Percentiles rank a stretch among this genome's conserved stretches.
Evolutionary conservation across 106 monocot species (phyloP).

Genomic region (Dendrobium huoshanense): DNA sequence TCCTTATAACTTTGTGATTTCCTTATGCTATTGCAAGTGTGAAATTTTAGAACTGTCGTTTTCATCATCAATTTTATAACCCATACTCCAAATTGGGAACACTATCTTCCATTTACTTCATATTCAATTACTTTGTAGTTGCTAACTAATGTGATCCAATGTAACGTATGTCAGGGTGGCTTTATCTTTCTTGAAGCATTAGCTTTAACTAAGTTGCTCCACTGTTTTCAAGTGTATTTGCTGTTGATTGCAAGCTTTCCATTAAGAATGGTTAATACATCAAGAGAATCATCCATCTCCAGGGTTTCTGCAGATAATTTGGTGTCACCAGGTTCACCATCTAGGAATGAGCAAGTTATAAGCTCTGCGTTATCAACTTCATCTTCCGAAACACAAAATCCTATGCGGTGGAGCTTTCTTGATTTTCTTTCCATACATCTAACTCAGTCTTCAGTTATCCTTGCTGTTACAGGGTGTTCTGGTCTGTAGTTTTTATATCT

Average conservation of each 20-base stretch:
- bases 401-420: conserved; percentile 12
- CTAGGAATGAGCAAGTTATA: conserved; percentile 6
- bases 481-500: conserved; percentile 34
- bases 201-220: conserved; percentile 48
- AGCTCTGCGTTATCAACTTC: conserved; percentile 1
- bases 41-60: neutral
- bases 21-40: neutral
- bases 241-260: conserved; percentile 15
- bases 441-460: conserved; percentile 42
- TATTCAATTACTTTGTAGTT: neutral
- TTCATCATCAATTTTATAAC: neutral
- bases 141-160: neutral
- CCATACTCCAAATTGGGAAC: neutral
- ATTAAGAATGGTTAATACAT: conserved; percentile 3
- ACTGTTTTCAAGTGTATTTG: conserved; percentile 39
- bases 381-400: conserved; percentile 9
- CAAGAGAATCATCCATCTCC: neutral
- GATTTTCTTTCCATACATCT: conserved; percentile 29
- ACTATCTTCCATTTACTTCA: neutral
- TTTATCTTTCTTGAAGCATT: conserved; percentile 58
- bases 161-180: conserved; percentile 56
- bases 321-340: conserved; percentile 6
- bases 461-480: conserved; percentile 38
- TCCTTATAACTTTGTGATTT: neutral
- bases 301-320: conserved; percentile 4